These are phyloP conservation scores for Kandelia obovata DNA, from an alignment of 345 rosid genomes.

Conservation along the genomic window DNA sequence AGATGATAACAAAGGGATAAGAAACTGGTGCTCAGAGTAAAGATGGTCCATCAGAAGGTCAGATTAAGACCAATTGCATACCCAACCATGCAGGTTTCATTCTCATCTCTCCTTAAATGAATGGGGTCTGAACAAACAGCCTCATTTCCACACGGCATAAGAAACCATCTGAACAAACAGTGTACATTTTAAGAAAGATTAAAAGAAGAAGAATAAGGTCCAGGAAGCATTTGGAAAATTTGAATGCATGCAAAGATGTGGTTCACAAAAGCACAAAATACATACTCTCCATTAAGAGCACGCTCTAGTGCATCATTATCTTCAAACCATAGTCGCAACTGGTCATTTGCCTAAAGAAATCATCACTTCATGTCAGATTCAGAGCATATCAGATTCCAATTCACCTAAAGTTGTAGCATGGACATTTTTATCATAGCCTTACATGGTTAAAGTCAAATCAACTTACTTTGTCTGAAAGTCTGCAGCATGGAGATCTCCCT, in stretches of 20 bases:
- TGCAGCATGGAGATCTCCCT: conserved; percentile 72
- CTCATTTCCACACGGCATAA: conserved; percentile 50
- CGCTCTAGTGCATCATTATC: conserved; percentile 81
- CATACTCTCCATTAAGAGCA: conserved; percentile 75
- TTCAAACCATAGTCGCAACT: conserved; percentile 43
- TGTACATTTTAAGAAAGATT: not conserved
- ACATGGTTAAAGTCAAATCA: not conserved
- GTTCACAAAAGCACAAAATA: conserved; percentile 17
- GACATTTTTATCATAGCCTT: no score
- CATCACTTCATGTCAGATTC: conserved; percentile 6
- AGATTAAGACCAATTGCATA: conserved; percentile 22
- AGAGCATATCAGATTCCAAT: not conserved
- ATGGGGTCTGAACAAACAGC: conserved; percentile 44
- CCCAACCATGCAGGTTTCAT: conserved; percentile 60
- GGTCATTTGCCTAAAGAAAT: conserved; percentile 43
- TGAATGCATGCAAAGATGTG: not conserved
- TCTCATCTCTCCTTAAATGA: conserved; percentile 53
- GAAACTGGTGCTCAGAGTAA: not conserved
- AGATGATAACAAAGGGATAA: not conserved
- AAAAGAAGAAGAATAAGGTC: not conserved
- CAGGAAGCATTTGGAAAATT: not conserved
- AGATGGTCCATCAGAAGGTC: not conserved
- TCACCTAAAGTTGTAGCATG: not conserved
- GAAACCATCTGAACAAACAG: conserved; percentile 57
- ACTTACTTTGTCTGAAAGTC: conserved; percentile 79